These are phyloP conservation scores for Pseudovirgaria hyperparasitica DNA, from an alignment of 2,329 filamentous ascomycete genomes.

Conservation along the genomic window DNA sequence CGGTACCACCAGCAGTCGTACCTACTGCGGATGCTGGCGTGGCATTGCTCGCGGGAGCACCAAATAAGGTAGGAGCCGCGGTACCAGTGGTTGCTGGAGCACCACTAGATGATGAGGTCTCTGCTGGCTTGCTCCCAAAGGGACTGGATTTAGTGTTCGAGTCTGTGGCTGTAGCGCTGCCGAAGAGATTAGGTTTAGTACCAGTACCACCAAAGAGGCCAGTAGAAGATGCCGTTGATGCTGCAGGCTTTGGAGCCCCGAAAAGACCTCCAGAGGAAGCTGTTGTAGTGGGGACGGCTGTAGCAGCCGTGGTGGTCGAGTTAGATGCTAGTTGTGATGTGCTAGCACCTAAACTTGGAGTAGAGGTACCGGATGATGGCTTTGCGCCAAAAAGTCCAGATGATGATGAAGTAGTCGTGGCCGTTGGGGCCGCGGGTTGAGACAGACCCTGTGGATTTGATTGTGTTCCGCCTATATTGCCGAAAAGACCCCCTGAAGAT, in stretches of 20 bases:
- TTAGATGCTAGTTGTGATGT: slow-evolving; percentile 4
- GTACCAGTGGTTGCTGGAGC: slow-evolving; percentile 7
- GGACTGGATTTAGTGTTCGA: slow-evolving; percentile 4
- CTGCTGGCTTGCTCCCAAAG: slow-evolving; percentile 2
- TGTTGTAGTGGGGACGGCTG: slow-evolving; percentile 6
- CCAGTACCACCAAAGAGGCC: too few species aligned
- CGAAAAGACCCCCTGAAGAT: slow-evolving; percentile 10
- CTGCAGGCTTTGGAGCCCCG: slow-evolving; percentile 10
- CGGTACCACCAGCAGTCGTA: slow-evolving; percentile 9
- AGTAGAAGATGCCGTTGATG: slow-evolving; percentile 5
- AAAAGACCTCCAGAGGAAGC: slow-evolving; percentile 11
- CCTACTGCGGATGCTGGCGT: slow-evolving; percentile 10
- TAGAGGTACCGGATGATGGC: slow-evolving; percentile 4
- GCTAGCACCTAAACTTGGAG: not conserved
- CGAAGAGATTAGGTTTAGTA: slow-evolving; percentile 10
- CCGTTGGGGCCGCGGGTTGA: not conserved
- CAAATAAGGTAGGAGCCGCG: slow-evolving; percentile 10
- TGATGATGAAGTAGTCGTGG: slow-evolving; percentile 11
- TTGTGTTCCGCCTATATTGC: not conserved
- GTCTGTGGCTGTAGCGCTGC: slow-evolving; percentile 8
- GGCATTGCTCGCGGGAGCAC: slow-evolving; percentile 15
- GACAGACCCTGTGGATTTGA: not conserved
- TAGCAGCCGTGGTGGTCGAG: slow-evolving; percentile 8
- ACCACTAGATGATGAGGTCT: slow-evolving; percentile 4
- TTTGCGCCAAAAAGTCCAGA: slow-evolving; percentile 14